These are phyloP conservation scores for Filobasidium uniguttulatum DNA, from an alignment of 1,284 basidiomycete genomes.

Conservation along the genomic window DNA sequence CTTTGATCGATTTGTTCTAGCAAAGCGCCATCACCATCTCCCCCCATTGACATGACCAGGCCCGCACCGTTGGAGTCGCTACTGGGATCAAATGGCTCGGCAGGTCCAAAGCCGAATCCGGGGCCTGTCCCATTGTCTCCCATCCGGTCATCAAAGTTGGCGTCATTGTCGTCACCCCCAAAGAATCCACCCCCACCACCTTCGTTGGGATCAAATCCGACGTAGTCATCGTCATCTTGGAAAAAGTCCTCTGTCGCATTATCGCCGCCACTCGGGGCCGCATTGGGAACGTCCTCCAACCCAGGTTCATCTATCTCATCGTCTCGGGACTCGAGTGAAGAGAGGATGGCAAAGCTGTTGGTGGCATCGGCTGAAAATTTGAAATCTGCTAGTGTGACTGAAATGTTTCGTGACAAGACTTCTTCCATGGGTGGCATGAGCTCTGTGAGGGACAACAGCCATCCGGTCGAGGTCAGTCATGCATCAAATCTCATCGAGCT, in stretches of 20 bases:
- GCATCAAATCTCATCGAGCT: neutral
- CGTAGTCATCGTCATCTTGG: slow-evolving; percentile 57
- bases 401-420: slow-evolving; percentile 57
- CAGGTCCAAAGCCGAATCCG: slow-evolving; percentile 9
- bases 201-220: slow-evolving; percentile 52
- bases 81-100: slow-evolving; percentile 62
- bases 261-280: slow-evolving; percentile 35
- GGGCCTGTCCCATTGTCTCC: slow-evolving; percentile 31
- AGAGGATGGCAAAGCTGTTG: slow-evolving; percentile 38
- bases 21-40: slow-evolving; percentile 43
- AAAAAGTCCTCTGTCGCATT: slow-evolving; percentile 36
- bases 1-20: slow-evolving; percentile 91
- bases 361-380: slow-evolving; percentile 55
- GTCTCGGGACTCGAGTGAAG: slow-evolving; percentile 35
- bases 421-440: slow-evolving; percentile 56
- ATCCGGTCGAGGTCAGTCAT: slow-evolving; percentile 10
- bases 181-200: slow-evolving; percentile 42
- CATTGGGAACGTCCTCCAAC: slow-evolving; percentile 30
- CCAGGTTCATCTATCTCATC: slow-evolving; percentile 58
- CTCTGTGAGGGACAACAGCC: slow-evolving; percentile 29
- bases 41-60: slow-evolving; percentile 72
- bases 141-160: slow-evolving; percentile 38
- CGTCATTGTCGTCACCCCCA: slow-evolving; percentile 31
- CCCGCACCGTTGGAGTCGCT: slow-evolving; percentile 56
- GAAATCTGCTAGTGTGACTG: slow-evolving; percentile 64